Evolutionary conservation across 176 grass and related monocot species (phyloP).

Genomic region (Poa annua): DNA sequence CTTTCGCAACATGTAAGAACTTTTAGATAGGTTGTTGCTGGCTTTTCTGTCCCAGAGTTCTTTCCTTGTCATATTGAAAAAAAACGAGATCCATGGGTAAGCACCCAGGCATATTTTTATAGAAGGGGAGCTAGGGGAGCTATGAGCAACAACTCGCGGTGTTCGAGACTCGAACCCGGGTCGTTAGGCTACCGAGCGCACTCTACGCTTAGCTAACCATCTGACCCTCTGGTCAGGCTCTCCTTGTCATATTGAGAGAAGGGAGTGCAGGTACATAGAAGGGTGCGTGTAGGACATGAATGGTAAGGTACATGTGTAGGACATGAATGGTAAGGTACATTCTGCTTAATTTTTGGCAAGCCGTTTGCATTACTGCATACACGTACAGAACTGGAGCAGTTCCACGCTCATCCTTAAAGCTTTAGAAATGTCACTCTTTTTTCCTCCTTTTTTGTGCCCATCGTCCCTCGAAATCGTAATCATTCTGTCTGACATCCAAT

Average conservation of each 20-base stretch:
- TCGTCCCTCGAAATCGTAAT: not conserved
- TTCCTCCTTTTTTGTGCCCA: not conserved
- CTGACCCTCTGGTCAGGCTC: too few species aligned
- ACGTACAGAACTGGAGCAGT: not conserved
- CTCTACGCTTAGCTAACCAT: too few species aligned
- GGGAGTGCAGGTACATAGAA: not conserved
- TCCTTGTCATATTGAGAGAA: not conserved
- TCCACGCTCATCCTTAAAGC: not conserved
- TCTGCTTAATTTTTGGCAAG: not conserved
- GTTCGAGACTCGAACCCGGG: too few species aligned
- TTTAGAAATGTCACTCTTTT: not conserved
- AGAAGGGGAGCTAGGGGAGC: too few species aligned
- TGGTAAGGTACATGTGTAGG: slow-evolving; percentile 2
- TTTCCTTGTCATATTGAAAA: not conserved
- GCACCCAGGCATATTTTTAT: too few species aligned
- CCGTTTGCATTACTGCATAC: too few species aligned
- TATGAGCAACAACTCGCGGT: too few species aligned
- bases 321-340: not conserved
- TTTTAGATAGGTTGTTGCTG: slow-evolving; percentile 13
- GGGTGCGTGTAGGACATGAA: not conserved
- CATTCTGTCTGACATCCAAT: not conserved
- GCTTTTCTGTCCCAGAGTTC: not conserved
- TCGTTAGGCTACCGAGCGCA: too few species aligned
- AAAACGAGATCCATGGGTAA: too few species aligned
- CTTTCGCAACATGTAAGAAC: not conserved